phyloP scores from a whole-genome alignment of 768 basidiomycete species.

The Pleurotus pulmonarius region DNA sequence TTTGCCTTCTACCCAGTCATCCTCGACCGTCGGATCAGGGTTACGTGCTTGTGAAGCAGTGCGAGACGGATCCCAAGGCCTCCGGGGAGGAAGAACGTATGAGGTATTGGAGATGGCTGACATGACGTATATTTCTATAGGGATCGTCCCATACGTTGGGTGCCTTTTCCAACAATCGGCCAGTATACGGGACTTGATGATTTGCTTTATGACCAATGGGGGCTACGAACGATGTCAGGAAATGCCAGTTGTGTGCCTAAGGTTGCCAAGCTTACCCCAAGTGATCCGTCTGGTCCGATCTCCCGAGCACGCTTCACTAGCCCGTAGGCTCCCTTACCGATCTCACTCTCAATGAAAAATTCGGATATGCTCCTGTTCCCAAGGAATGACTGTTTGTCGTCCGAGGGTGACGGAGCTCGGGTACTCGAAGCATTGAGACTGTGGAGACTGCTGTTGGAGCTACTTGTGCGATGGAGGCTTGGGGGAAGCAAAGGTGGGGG shows the following conservation, averaged over 20 bases:
- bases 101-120: conserved; percentile 80
- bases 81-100: conserved; percentile 71
- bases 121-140: conserved; percentile 97
- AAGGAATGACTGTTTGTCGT: conserved; percentile 39
- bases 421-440: conserved; percentile 53
- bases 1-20: conserved; percentile 66
- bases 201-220: conserved; percentile 92
- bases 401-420: conserved; percentile 57
- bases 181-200: conserved; percentile 96
- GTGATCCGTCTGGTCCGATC: conserved; percentile 64
- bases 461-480: conserved; percentile 60
- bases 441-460: conserved; percentile 53
- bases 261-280: conserved; percentile 64
- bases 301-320: conserved; percentile 89
- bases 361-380: conserved; percentile 79
- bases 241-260: conserved; percentile 10
- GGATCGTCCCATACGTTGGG: conserved; percentile 90
- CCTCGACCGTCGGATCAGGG: conserved; percentile 17
- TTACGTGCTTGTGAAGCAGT: conserved; percentile 14
- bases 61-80: conserved; percentile 83
- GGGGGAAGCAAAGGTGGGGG: conserved; percentile 58
- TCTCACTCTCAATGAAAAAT: conserved; percentile 82
- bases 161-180: conserved; percentile 99
- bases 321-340: conserved; percentile 94
- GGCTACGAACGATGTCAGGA: conserved; percentile 45